Conservation (phyloP, 2,329 filamentous ascomycete genomes). For the Spiromastix sp. region DNA sequence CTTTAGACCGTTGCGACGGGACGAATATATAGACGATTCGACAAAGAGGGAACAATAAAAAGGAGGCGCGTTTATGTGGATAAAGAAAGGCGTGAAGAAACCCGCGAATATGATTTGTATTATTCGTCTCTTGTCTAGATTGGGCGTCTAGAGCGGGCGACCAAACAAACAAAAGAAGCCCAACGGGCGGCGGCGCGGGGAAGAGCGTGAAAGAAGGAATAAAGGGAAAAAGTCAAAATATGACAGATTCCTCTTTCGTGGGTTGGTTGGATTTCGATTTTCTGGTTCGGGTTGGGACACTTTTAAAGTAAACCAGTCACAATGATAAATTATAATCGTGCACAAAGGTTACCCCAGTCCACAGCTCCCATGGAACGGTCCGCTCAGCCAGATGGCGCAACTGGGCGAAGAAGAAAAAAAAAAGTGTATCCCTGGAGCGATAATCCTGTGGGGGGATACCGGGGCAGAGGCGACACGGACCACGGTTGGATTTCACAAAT, state of each 20-base stretch:
- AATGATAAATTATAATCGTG: no score
- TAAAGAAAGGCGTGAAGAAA: no score
- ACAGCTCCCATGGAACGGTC: constrained; percentile 4
- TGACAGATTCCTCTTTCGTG: constrained; percentile 2
- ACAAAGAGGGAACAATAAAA: constrained; percentile 2
- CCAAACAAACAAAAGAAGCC: constrained; percentile 6
- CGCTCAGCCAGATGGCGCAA: neutral
- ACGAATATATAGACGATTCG: constrained; percentile 1
- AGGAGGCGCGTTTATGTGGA: constrained; percentile 1
- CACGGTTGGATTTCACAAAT: neutral
- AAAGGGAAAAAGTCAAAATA: constrained; percentile 3
- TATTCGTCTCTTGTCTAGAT: neutral
- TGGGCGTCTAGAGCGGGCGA: neutral
- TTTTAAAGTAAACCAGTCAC: no score
- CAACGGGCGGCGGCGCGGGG: constrained; percentile 2
- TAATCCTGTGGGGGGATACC: neutral
- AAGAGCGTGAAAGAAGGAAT: neutral
- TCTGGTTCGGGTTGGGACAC: neutral
- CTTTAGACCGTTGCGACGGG: neutral
- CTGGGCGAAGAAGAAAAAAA: no score
- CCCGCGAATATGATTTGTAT: no score
- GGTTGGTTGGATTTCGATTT: neutral
- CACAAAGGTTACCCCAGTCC: constrained; percentile 1
- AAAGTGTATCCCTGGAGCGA: neutral
- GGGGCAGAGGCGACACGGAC: no score